A percentile compares a stretch with the other conserved stretches of the same genome.
Evolutionary conservation across 345 rosid genomes (phyloP).

Genomic region (Aquilaria malaccensis): DNA sequence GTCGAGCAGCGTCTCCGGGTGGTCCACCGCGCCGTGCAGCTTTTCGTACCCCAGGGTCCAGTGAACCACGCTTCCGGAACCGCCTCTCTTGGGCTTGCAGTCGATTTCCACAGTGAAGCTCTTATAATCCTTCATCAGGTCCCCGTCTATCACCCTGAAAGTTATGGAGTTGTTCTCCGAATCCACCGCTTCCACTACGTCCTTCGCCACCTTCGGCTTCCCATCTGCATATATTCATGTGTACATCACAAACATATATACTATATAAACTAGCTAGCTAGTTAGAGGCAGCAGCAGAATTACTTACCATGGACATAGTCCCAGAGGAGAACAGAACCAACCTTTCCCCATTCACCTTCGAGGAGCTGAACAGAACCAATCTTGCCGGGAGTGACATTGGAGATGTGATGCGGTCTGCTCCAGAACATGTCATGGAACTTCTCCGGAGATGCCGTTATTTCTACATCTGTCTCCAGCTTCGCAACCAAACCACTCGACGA

Average conservation of each 20-base stretch:
- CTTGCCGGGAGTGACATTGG: constrained; percentile 20
- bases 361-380: constrained; percentile 23
- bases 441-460: constrained; percentile 14
- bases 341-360: constrained; percentile 36
- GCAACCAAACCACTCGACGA: constrained; percentile 1
- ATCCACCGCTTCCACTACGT: constrained; percentile 24
- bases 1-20: constrained; percentile 16
- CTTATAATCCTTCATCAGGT: constrained; percentile 26
- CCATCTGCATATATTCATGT: constrained; percentile 11
- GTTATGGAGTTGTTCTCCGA: constrained; percentile 21
- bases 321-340: constrained; percentile 26
- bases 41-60: constrained; percentile 28
- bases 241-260: too few relatives aligned
- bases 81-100: constrained; percentile 13
- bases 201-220: constrained; percentile 14
- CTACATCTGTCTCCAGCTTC: constrained; percentile 20
- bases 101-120: background rate
- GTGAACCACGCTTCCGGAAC: constrained; percentile 13
- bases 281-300: too few relatives aligned
- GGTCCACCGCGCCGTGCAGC: constrained; percentile 4
- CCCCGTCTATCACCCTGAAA: constrained; percentile 27
- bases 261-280: too few relatives aligned
- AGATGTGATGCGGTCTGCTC: constrained; percentile 29
- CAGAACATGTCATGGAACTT: constrained; percentile 21
- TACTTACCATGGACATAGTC: constrained; percentile 27